phyloP scores from a whole-genome alignment of 768 basidiomycete genomes.

The Lentinula raphanica region DNA sequence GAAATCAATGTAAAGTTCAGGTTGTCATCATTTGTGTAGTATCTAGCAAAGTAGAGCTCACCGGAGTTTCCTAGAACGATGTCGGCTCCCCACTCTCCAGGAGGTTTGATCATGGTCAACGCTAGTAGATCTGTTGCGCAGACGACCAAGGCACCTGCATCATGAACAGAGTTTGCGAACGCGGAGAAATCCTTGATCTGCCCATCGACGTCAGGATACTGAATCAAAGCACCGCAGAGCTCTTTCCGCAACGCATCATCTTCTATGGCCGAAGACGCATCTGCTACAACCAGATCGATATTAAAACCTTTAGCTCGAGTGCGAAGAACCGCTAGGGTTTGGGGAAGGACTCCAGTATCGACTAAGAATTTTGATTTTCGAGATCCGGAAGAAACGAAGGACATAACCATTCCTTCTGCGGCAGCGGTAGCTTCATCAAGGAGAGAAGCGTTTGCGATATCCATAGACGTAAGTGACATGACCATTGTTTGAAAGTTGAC shows the following conservation, averaged over 20 bases:
- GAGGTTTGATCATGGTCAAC: conserved; percentile 87
- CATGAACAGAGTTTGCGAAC: conserved; percentile 66
- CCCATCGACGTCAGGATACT: conserved; percentile 93
- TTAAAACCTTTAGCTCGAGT: conserved; percentile 94
- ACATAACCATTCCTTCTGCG: conserved; percentile 96
- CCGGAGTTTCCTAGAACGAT: conserved; percentile 93
- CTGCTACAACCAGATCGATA: conserved; percentile 72
- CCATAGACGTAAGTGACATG: conserved; percentile 89
- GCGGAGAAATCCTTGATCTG: conserved; percentile 66
- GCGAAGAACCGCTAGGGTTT: conserved; percentile 84
- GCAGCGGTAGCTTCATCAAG: conserved; percentile 94
- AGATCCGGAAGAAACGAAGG: conserved; percentile 59
- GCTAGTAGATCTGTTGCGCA: conserved; percentile 92
- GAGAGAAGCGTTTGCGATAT: conserved; percentile 93
- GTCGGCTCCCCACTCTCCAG: conserved; percentile 98
- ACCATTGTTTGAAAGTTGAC: conserved; percentile 98
- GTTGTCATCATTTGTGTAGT: too few species aligned
- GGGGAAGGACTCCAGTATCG: conserved; percentile 77
- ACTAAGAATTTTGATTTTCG: conserved; percentile 84
- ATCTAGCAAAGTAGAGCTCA: neutral
- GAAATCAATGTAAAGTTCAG: neutral
- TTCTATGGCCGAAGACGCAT: conserved; percentile 44
- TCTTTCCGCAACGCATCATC: conserved; percentile 52
- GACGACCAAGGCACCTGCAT: conserved; percentile 71
- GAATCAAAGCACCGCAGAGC: conserved; percentile 83